phyloP scores from a whole-genome alignment of 2,329 filamentous ascomycete genomes.

The Rugonectria rugulosa region DNA sequence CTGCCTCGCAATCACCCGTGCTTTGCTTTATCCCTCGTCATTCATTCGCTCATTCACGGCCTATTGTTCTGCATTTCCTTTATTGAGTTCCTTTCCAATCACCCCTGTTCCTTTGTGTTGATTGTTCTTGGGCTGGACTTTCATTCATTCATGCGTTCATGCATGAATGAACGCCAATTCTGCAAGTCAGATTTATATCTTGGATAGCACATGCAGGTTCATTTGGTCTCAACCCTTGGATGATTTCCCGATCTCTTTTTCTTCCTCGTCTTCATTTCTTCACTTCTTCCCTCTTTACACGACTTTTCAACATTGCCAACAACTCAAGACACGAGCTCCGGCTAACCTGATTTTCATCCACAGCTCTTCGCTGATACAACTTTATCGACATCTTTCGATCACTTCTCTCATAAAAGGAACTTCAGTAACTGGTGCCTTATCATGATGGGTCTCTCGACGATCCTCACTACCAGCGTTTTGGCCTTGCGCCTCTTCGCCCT shows the following conservation, averaged over 20 bases:
- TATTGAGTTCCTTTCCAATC: neutral
- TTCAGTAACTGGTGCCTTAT: slow-evolving; percentile 46
- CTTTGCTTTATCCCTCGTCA: neutral
- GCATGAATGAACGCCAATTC: neutral
- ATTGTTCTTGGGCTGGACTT: neutral
- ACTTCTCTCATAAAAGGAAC: slow-evolving; percentile 19
- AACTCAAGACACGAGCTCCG: slow-evolving; percentile 3
- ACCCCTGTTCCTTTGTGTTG: neutral
- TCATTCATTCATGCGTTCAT: slow-evolving; percentile 1
- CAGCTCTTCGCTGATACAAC: slow-evolving; percentile 24
- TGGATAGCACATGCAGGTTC: too few species aligned
- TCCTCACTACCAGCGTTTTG: slow-evolving; percentile 52
- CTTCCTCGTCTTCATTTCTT: neutral
- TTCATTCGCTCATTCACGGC: slow-evolving; percentile 7
- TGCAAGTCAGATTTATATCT: too few species aligned
- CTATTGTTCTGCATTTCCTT: neutral
- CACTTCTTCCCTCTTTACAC: neutral
- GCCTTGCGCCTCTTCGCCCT: slow-evolving; percentile 52
- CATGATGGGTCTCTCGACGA: slow-evolving; percentile 56
- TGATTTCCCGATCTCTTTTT: neutral
- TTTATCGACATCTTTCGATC: slow-evolving; percentile 26
- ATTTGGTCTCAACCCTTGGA: neutral
- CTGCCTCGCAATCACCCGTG: neutral
- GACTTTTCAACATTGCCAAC: too few species aligned
- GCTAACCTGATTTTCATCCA: slow-evolving; percentile 22